Percentiles rank a stretch among this genome's conserved stretches.
phyloP scores from a whole-genome alignment of 352 stramenopile genomes.

The Pilasporangium apinafurcum region DNA sequence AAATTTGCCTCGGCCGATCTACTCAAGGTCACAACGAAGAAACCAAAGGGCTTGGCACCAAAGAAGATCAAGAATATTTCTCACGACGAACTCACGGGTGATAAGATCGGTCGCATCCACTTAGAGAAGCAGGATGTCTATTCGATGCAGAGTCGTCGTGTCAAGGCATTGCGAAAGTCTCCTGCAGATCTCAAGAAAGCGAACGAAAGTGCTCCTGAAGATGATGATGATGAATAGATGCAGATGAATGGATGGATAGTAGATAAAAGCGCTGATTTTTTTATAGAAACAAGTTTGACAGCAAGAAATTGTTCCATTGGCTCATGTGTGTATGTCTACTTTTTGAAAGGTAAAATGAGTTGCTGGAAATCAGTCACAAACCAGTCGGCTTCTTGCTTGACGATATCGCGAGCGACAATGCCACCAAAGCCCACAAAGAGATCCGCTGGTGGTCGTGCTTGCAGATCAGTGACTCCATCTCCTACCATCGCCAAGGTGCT shows the following conservation, averaged over 20 bases:
- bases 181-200: slow-evolving; percentile 72
- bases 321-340: no score
- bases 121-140: slow-evolving; percentile 97
- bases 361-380: slow-evolving; percentile 96
- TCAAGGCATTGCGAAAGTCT: slow-evolving; percentile 92
- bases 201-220: slow-evolving; percentile 14
- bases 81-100: slow-evolving; percentile 94
- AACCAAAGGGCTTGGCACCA: slow-evolving; percentile 83
- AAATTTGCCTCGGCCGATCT: slow-evolving; percentile 95
- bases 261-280: not conserved
- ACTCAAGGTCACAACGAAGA: slow-evolving; percentile 94
- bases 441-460: slow-evolving; percentile 95
- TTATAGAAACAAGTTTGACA: not conserved
- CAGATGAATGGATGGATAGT: slow-evolving; percentile 14
- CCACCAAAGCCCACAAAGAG: slow-evolving; percentile 98
- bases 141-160: slow-evolving; percentile 92
- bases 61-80: slow-evolving; percentile 99
- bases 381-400: slow-evolving; percentile 94
- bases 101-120: slow-evolving; percentile 98
- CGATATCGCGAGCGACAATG: slow-evolving; percentile 90
- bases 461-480: slow-evolving; percentile 97
- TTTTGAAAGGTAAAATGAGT: slow-evolving; percentile 45
- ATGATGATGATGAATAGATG: slow-evolving; percentile 45
- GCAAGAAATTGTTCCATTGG: no score
- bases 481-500: slow-evolving; percentile 98